Evolutionary conservation across 2,329 filamentous ascomycete species (phyloP).

Genomic region (Colletotrichum tanaceti): DNA sequence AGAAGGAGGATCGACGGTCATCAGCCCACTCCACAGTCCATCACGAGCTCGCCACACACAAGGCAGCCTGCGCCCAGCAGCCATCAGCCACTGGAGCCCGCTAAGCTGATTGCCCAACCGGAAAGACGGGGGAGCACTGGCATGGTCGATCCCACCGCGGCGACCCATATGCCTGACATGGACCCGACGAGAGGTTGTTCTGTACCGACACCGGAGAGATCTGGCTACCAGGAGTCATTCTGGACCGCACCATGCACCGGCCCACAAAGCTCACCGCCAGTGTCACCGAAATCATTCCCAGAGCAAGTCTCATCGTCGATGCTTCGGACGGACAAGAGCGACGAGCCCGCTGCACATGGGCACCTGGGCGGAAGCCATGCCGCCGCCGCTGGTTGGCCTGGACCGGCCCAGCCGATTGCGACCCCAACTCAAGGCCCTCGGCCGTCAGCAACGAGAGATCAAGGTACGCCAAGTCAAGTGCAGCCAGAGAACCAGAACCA

Average conservation of each 20-base stretch:
- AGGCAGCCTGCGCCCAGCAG: neutral
- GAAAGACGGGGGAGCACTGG: conserved; percentile 49
- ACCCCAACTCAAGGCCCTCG: conserved; percentile 13
- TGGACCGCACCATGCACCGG: conserved; percentile 40
- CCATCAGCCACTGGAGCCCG: conserved; percentile 11
- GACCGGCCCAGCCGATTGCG: neutral
- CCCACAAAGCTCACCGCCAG: conserved; percentile 47
- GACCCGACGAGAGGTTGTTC: conserved; percentile 50
- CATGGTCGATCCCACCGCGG: conserved; percentile 46
- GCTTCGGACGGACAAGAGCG: conserved; percentile 14
- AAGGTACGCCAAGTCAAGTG: conserved; percentile 34
- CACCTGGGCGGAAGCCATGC: neutral
- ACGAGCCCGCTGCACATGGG: neutral
- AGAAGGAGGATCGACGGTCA: conserved; percentile 44
- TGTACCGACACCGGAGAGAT: conserved; percentile 51
- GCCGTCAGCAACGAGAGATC: conserved; percentile 13
- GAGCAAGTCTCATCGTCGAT: conserved; percentile 19
- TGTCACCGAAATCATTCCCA: conserved; percentile 51
- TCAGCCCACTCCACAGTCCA: conserved; percentile 21
- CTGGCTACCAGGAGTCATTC: conserved; percentile 44
- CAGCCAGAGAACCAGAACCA: conserved; percentile 14
- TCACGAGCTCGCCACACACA: conserved; percentile 6
- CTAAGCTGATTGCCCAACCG: conserved; percentile 22
- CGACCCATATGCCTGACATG: conserved; percentile 44
- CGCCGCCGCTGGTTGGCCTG: neutral